Evolutionary conservation across 208 protist genomes (phyloP).

Genomic region (Trypanosoma platydactyli): DNA sequence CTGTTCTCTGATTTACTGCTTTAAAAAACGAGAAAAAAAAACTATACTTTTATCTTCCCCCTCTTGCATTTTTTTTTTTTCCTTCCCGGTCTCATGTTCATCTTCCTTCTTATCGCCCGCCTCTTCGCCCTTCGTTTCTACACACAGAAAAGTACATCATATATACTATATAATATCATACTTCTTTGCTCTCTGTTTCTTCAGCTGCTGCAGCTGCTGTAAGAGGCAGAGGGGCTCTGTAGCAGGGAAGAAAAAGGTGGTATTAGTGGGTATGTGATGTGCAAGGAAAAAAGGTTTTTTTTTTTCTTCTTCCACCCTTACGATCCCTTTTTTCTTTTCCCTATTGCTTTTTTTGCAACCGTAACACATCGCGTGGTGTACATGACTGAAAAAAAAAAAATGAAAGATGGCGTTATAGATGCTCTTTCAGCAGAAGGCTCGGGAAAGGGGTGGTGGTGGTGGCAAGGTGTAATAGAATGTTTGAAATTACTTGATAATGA

Average conservation of each 20-base stretch:
- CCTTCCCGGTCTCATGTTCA: too few relatives aligned
- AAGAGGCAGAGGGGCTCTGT: neutral
- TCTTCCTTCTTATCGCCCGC: too few relatives aligned
- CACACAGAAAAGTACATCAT: neutral
- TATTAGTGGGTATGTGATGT: neutral
- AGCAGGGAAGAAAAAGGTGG: too few relatives aligned
- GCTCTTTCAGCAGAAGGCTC: too few relatives aligned
- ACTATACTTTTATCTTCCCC: neutral
- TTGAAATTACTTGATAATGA: neutral
- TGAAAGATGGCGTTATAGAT: too few relatives aligned
- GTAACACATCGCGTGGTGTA: too few relatives aligned
- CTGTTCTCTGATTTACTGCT: too few relatives aligned
- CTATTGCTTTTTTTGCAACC: neutral
- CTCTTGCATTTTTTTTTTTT: constrained; percentile 3
- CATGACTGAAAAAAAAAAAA: too few relatives aligned
- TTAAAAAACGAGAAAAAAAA: too few relatives aligned
- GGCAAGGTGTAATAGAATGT: neutral
- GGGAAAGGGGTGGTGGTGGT: too few relatives aligned
- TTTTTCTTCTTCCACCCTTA: neutral
- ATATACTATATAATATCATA: neutral
- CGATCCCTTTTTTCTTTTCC: neutral
- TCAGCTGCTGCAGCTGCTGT: neutral
- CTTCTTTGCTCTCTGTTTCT: neutral
- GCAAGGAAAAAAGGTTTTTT: neutral
- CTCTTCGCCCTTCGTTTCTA: too few relatives aligned